phyloP scores from a whole-genome alignment of 441 rosid species.

The Flueggea neowawraea region DNA sequence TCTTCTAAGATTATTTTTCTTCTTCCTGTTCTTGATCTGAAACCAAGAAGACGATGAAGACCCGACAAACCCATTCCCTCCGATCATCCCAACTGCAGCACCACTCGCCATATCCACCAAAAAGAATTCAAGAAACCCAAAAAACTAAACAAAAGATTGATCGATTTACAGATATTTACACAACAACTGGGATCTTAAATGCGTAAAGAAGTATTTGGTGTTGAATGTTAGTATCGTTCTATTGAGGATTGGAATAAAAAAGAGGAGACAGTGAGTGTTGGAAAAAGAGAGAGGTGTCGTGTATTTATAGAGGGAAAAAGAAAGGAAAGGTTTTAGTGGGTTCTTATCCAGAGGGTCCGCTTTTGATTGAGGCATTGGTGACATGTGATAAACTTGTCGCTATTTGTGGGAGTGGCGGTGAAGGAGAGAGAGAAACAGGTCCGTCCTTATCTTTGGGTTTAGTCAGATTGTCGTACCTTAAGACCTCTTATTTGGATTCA shows the following conservation, averaged over 20 bases:
- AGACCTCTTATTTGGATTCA: neutral
- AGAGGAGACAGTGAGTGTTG: neutral
- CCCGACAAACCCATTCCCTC: constrained; percentile 24
- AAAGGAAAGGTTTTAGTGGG: too few relatives aligned
- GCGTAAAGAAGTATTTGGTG: neutral
- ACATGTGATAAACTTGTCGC: constrained; percentile 2
- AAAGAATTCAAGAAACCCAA: neutral
- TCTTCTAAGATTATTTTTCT: constrained; percentile 21
- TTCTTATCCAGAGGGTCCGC: neutral
- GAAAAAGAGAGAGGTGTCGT: neutral
- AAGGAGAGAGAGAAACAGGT: neutral
- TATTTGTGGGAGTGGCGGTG: neutral
- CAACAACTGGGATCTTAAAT: too few relatives aligned
- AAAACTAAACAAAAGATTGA: neutral
- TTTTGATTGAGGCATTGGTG: neutral
- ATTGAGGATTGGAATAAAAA: neutral
- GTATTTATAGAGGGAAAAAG: too few relatives aligned
- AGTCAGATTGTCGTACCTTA: neutral
- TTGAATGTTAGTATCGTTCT: neutral
- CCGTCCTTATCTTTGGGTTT: constrained; percentile 12
- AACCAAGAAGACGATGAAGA: constrained; percentile 28
- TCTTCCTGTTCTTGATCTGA: constrained; percentile 23
- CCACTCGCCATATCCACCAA: constrained; percentile 15
- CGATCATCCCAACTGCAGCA: constrained; percentile 25
- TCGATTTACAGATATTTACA: neutral